Evolutionary conservation across 768 basidiomycete species (phyloP), one percentile per base, ranked within the genome.

Genomic region (Dentipellis sp.): DNA sequence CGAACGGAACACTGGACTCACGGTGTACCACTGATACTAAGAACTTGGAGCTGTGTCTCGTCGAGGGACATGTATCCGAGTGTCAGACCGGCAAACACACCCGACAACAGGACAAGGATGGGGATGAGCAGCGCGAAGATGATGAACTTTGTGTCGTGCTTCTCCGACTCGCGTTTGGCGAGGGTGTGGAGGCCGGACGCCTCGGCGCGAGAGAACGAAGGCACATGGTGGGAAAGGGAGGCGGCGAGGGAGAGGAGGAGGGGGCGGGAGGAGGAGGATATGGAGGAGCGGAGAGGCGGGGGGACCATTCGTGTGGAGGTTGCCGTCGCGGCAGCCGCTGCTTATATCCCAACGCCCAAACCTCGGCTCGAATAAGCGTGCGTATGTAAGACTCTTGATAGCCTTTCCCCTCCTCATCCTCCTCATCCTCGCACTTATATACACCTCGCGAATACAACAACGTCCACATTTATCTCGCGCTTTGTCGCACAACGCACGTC

Each of bases 31-130:
- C 87, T 87, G 58, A 91, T 84, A 60, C 85, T 83, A 19, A 95
- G 72, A 2, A 95, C 93, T 65, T 87, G 85, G 45, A 95, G 79
- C 75, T 94, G 91, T 40, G 92, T 94, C 69, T 88, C 88, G 70
- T 95, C 92, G 68, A 94, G 78, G 62, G 86, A 88, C 88, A 94
- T 93, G 69, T 91, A 94, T 36, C 92, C 92, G 48, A 94, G 74
- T 56, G 93, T 94, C 62, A 94, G 75, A 69, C 93, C 89, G 77
- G 91, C 91, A 80, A 94, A 93, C 57, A 92, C 63, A 66, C 91
- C 91, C 57, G 88, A 92, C 60, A 87, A 65, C 50, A 91, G 67
- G 53, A 94, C 92, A 63, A 93, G 84, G 36, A 92, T 66, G 53
- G 92, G 92, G 46, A 94, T 92, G 71, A 94, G 84, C 64, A 71